Percentiles rank a stretch among this genome's conserved stretches.
These are phyloP conservation scores for Marasmius fiardii DNA, from an alignment of 1,284 basidiomycete species.

Conservation along the genomic window DNA sequence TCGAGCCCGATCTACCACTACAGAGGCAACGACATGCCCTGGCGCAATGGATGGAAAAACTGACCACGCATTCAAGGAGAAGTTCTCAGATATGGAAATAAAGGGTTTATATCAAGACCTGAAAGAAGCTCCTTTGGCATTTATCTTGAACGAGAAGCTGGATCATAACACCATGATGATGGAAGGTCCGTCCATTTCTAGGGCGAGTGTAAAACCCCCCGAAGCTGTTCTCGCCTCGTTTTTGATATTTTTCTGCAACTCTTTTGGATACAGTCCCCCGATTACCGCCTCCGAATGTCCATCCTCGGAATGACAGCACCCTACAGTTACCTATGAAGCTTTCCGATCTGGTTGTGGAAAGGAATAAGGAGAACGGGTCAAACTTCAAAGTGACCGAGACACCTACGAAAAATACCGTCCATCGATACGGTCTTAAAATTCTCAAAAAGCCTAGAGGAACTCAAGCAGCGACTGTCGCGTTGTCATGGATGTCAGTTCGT, in stretches of 20 bases:
- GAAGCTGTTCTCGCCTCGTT: no score
- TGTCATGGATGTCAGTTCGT: conserved; percentile 64
- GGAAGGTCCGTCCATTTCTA: conserved; percentile 36
- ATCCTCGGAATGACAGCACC: conserved; percentile 27
- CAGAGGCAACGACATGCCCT: neutral
- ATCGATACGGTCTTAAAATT: conserved; percentile 20
- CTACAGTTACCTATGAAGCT: conserved; percentile 33
- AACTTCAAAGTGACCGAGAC: neutral
- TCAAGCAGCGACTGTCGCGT: conserved; percentile 52
- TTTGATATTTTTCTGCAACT: no score
- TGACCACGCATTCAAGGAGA: neutral
- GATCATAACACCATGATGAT: conserved; percentile 50
- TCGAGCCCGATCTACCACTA: no score
- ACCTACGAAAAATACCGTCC: conserved; percentile 8
- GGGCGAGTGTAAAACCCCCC: neutral
- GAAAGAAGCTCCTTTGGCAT: conserved; percentile 30
- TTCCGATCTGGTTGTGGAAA: conserved; percentile 23
- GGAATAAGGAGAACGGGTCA: conserved; percentile 8
- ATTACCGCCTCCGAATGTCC: conserved; percentile 46
- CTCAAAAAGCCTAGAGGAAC: conserved; percentile 57
- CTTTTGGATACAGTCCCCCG: conserved; percentile 51
- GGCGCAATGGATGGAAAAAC: neutral
- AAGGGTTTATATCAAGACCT: neutral
- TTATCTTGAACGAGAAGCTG: conserved; percentile 51
- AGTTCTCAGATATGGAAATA: neutral